Evolutionary conservation across 495 filamentous ascomycete genomes (phyloP).

Genomic region (Penicillium atrosanguineum): DNA sequence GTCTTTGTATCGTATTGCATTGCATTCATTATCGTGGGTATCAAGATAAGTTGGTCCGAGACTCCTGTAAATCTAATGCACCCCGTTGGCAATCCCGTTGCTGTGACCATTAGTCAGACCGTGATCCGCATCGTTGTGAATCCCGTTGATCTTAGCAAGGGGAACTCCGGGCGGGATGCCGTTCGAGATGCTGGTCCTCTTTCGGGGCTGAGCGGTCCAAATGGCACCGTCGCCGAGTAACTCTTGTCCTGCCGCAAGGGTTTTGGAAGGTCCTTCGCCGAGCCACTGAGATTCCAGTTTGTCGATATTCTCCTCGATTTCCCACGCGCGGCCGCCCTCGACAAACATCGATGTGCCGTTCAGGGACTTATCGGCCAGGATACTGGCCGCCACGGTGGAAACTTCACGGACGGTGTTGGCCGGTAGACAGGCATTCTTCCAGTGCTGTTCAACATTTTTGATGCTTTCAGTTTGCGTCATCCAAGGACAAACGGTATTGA

Average conservation of each 20-base stretch:
- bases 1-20: neutral
- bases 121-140: conserved; percentile 5
- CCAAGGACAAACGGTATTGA: conserved; percentile 56
- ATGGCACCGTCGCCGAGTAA: conserved; percentile 32
- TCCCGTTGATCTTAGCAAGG: conserved; percentile 14
- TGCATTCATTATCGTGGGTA: conserved; percentile 1
- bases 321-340: conserved; percentile 47
- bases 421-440: conserved; percentile 44
- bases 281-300: conserved; percentile 43
- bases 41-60: conserved; percentile 3
- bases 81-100: conserved; percentile 18
- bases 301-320: conserved; percentile 46
- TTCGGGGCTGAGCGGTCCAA: conserved; percentile 21
- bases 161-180: conserved; percentile 25
- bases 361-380: conserved; percentile 33
- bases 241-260: conserved; percentile 37
- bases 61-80: conserved; percentile 6
- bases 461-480: conserved; percentile 47
- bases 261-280: conserved; percentile 37
- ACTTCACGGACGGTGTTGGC: conserved; percentile 45
- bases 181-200: conserved; percentile 21
- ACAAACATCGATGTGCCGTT: conserved; percentile 49
- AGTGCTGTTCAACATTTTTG: conserved; percentile 38
- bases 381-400: conserved; percentile 39
- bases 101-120: conserved; percentile 4